Conservation (phyloP, 352 stramenopile genomes). For the Phytophthora capsici region DNA sequence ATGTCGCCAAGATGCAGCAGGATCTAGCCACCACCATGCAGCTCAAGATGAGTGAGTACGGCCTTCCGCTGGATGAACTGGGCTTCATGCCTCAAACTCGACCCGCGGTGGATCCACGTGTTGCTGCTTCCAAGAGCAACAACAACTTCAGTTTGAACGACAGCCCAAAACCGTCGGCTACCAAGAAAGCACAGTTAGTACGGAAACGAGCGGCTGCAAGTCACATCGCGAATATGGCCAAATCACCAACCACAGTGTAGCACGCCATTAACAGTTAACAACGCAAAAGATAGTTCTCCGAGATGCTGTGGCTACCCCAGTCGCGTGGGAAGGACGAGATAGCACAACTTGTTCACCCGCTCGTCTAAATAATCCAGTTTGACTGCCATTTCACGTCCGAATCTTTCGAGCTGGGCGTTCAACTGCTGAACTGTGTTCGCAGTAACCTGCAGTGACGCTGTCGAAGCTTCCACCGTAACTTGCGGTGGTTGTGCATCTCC, state of each 20-base stretch:
- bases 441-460: constrained; percentile 34
- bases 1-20: constrained; percentile 82
- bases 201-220: constrained; percentile 23
- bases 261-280: constrained; percentile 7
- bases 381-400: constrained; percentile 54
- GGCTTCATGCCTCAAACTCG: constrained; percentile 61
- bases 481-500: background rate
- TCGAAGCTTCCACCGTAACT: background rate
- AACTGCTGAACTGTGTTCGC: constrained; percentile 48
- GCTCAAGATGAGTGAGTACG: constrained; percentile 92
- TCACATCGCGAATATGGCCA: constrained; percentile 14
- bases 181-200: constrained; percentile 25
- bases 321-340: constrained; percentile 42
- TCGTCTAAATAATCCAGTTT: constrained; percentile 75
- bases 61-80: constrained; percentile 89
- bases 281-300: background rate
- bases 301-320: constrained; percentile 18
- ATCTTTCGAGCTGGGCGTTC: constrained; percentile 52
- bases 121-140: constrained; percentile 29
- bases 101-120: constrained; percentile 25
- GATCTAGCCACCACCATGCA: constrained; percentile 82
- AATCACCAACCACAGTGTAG: constrained; percentile 20
- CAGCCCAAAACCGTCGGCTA: background rate
- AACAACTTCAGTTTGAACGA: constrained; percentile 18
- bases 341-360: constrained; percentile 67